phyloP scores from a whole-genome alignment of 352 stramenopile species.

The Phytophthora crassamura region DNA sequence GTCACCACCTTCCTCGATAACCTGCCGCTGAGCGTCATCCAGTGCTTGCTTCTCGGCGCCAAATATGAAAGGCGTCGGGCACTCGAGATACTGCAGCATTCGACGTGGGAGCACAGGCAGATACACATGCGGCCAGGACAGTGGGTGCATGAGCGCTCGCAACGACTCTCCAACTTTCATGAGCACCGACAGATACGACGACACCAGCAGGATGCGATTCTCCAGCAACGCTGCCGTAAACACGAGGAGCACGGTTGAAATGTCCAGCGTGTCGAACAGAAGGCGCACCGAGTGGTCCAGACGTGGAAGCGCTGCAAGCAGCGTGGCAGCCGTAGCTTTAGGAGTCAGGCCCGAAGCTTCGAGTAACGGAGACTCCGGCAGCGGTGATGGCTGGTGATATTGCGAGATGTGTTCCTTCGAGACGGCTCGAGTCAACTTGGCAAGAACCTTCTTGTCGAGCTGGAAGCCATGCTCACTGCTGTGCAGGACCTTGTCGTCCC shows the following conservation, averaged over 20 bases:
- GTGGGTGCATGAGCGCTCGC: slow-evolving; percentile 83
- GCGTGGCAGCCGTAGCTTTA: slow-evolving; percentile 37
- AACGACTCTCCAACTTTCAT: slow-evolving; percentile 84
- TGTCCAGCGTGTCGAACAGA: slow-evolving; percentile 82
- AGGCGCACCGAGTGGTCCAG: slow-evolving; percentile 81
- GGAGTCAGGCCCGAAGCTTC: slow-evolving; percentile 37
- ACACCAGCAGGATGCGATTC: slow-evolving; percentile 84
- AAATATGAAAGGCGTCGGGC: slow-evolving; percentile 88
- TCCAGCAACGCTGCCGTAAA: slow-evolving; percentile 85
- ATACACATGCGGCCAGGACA: slow-evolving; percentile 91
- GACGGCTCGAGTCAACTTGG: slow-evolving; percentile 76
- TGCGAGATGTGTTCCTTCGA: slow-evolving; percentile 70
- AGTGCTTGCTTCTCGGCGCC: slow-evolving; percentile 71
- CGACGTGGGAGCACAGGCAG: slow-evolving; percentile 75
- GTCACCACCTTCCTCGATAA: slow-evolving; percentile 45
- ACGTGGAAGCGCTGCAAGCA: slow-evolving; percentile 60
- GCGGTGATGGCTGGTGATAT: slow-evolving; percentile 47
- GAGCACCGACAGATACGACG: slow-evolving; percentile 80
- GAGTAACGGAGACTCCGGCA: slow-evolving; percentile 45
- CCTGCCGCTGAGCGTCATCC: slow-evolving; percentile 58
- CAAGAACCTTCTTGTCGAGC: slow-evolving; percentile 80
- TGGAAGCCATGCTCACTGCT: slow-evolving; percentile 52
- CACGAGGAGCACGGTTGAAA: slow-evolving; percentile 75
- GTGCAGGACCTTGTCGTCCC: slow-evolving; percentile 20
- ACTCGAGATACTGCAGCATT: slow-evolving; percentile 88